Conservation (phyloP, 768 basidiomycete species). For the Russula olivacea region DNA sequence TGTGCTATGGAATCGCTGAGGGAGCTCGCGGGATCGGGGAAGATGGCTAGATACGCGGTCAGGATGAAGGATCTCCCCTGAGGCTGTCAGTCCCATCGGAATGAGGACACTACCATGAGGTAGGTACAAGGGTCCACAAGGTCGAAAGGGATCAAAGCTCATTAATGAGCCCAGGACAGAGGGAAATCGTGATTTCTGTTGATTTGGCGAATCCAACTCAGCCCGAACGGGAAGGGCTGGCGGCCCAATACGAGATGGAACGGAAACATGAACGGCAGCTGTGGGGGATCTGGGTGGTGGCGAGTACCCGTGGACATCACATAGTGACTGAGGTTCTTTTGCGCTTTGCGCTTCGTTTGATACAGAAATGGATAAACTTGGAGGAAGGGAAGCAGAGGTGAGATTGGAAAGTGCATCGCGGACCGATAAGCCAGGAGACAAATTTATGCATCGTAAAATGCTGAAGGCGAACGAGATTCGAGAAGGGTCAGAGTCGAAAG, state of each 20-base stretch:
- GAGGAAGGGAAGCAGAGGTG: neutral
- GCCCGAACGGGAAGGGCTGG: neutral
- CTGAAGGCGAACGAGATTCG: conserved; percentile 23
- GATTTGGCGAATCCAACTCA: neutral
- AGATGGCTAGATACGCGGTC: neutral
- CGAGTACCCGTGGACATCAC: neutral
- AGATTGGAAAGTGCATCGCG: conserved; percentile 14
- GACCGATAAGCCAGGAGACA: conserved; percentile 12
- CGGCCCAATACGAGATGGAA: neutral
- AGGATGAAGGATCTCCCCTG: neutral
- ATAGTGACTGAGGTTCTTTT: neutral
- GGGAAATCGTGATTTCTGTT: neutral
- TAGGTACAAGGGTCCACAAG: neutral
- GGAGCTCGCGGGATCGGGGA: neutral
- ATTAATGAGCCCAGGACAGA: neutral
- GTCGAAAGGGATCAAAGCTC: neutral
- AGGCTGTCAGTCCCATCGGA: neutral
- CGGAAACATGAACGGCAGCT: neutral
- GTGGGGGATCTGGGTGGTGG: neutral
- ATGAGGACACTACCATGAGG: neutral
- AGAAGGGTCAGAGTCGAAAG: conserved; percentile 20
- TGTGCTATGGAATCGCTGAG: neutral
- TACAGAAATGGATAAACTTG: neutral
- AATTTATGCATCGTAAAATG: conserved; percentile 13
- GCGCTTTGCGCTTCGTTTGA: neutral